Percentiles rank a stretch among this genome's conserved stretches.
Conservation (phyloP, 1,139 yeast species). For the Blastobotrys ciferrii region DNA sequence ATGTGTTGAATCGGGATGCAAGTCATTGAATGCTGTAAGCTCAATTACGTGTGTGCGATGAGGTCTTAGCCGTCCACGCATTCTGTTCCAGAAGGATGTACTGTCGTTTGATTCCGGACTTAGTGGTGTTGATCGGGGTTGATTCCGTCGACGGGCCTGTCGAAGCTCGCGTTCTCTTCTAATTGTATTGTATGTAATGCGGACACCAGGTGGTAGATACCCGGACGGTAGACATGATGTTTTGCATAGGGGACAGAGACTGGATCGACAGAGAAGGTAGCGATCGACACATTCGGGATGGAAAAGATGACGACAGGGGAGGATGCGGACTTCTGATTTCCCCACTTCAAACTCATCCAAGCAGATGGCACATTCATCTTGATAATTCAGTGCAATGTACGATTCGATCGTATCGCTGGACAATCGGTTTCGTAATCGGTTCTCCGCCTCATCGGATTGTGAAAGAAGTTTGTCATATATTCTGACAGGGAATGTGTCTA, state of each 20-base stretch:
- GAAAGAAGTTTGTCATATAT: not conserved
- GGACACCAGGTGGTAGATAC: constrained; percentile 14
- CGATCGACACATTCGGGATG: constrained; percentile 14
- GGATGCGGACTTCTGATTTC: constrained; percentile 1
- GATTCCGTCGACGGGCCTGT: not conserved
- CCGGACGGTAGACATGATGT: constrained; percentile 11
- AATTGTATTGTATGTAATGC: constrained; percentile 11
- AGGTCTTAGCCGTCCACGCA: not conserved
- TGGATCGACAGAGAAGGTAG: constrained; percentile 4
- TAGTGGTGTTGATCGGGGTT: not conserved
- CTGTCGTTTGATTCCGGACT: not conserved
- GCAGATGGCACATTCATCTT: constrained; percentile 13
- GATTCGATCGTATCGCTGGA: not conserved
- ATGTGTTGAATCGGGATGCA: not conserved
- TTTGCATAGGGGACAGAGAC: constrained; percentile 17
- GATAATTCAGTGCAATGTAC: not conserved
- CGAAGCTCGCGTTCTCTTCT: constrained; percentile 7
- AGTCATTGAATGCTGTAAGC: not conserved
- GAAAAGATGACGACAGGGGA: constrained; percentile 14
- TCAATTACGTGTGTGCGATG: not conserved
- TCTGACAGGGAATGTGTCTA: constrained; percentile 3
- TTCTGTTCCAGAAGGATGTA: not conserved
- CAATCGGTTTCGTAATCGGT: not conserved
- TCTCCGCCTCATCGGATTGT: no score
- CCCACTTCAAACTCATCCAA: constrained; percentile 7